Conservation (phyloP, 2,329 filamentous ascomycete genomes). For the Sporothrix humicola region DNA sequence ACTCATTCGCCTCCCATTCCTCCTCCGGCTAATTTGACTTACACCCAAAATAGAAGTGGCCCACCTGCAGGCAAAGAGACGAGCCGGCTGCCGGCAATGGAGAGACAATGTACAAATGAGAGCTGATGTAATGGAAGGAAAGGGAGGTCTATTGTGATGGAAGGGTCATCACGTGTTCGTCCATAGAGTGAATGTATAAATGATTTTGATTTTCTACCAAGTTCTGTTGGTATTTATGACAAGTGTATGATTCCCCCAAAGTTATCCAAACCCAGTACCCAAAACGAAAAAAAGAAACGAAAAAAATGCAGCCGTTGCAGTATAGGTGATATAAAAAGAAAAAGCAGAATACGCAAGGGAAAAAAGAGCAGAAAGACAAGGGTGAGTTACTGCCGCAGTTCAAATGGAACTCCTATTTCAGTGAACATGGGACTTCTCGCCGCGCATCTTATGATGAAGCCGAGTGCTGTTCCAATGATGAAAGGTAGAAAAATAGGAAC, state of each 20-base stretch:
- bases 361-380: not conserved
- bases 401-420: too few relatives aligned
- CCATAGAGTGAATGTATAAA: not conserved
- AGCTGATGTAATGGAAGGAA: not conserved
- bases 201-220: too few relatives aligned
- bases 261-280: not conserved
- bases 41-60: not conserved
- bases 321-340: not conserved
- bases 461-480: too few relatives aligned
- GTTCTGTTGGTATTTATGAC: not conserved
- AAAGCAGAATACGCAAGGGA: not conserved
- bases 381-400: not conserved
- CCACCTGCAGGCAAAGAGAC: not conserved
- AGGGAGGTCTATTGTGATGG: not conserved
- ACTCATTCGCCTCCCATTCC: not conserved
- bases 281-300: not conserved
- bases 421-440: too few relatives aligned
- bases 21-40: slow-evolving; percentile 7
- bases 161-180: not conserved
- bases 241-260: not conserved
- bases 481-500: too few relatives aligned
- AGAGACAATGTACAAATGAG: not conserved
- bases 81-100: slow-evolving; percentile 5
- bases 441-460: too few relatives aligned
- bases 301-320: not conserved